A percentile compares a stretch with the other conserved stretches of the same genome.
Conservation (phyloP, 108 stramenopile genomes). For the Stephanodiscus triporus region DNA sequence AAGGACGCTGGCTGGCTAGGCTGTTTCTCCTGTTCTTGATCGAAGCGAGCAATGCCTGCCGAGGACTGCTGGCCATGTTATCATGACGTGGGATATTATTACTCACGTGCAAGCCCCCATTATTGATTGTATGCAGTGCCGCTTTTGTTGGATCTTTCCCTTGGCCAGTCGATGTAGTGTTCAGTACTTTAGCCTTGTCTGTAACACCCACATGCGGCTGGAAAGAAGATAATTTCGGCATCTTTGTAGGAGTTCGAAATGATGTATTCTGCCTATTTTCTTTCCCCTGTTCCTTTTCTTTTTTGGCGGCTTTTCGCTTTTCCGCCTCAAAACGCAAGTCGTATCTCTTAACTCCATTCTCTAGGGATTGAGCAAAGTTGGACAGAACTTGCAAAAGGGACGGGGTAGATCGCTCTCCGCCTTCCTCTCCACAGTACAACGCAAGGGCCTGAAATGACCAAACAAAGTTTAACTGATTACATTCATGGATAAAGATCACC, state of each 20-base stretch:
- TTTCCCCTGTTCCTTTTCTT: conserved; percentile 45
- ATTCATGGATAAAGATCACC: not conserved
- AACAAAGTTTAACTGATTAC: not conserved
- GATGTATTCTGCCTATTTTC: conserved; percentile 26
- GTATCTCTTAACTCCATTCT: conserved; percentile 69
- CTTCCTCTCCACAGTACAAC: conserved; percentile 76
- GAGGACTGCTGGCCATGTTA: conserved; percentile 3
- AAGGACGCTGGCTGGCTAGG: conserved; percentile 2
- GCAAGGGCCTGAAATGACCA: conserved; percentile 53
- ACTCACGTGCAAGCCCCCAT: conserved; percentile 13
- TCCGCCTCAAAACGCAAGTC: conserved; percentile 58
- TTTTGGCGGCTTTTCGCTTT: conserved; percentile 47
- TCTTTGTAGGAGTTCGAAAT: conserved; percentile 15
- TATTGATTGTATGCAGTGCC: conserved; percentile 20
- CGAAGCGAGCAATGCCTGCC: conserved; percentile 36
- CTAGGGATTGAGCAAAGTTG: conserved; percentile 66
- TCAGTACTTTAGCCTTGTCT: conserved; percentile 19
- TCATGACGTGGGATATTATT: not conserved
- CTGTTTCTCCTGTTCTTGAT: conserved; percentile 35
- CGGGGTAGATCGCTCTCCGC: conserved; percentile 64
- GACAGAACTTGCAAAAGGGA: conserved; percentile 70
- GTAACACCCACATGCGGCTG: conserved; percentile 34
- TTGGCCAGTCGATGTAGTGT: conserved; percentile 6
- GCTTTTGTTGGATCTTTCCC: conserved; percentile 10
- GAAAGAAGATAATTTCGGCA: conserved; percentile 24